Percentiles rank a stretch among this genome's conserved stretches.
These are phyloP conservation scores for Ensete glaucum DNA, from an alignment of 176 grass and related monocot genomes.

Conservation along the genomic window DNA sequence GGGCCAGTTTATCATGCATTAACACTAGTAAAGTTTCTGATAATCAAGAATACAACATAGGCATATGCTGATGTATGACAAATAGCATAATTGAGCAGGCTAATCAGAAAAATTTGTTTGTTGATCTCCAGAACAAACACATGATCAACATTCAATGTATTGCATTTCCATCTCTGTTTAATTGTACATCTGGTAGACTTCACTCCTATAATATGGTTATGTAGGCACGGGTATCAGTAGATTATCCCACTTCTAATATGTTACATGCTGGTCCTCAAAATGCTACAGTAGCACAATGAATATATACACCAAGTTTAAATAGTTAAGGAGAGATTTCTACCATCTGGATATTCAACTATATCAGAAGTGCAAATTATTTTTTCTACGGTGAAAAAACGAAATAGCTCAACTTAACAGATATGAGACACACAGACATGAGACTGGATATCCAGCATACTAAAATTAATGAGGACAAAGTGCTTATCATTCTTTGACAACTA, in stretches of 20 bases:
- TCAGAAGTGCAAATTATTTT: no score
- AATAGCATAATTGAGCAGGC: neutral
- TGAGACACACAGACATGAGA: neutral
- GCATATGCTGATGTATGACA: neutral
- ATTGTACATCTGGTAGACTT: no score
- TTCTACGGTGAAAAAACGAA: no score
- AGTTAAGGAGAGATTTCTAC: no score
- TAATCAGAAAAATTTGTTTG: neutral
- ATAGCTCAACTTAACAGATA: no score
- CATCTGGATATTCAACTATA: no score
- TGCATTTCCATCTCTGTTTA: neutral
- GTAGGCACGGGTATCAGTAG: no score
- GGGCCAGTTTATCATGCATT: neutral
- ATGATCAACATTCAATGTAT: neutral
- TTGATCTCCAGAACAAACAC: neutral
- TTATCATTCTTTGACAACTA: neutral
- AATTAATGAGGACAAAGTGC: neutral
- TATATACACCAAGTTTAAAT: no score
- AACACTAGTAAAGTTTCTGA: neutral
- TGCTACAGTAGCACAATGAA: no score
- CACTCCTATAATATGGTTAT: no score
- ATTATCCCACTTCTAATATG: no score
- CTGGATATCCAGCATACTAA: neutral
- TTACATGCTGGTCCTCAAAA: no score
- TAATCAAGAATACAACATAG: neutral